These are phyloP conservation scores for Quercus engelmannii DNA, from an alignment of 306 rosid species.

Conservation along the genomic window DNA sequence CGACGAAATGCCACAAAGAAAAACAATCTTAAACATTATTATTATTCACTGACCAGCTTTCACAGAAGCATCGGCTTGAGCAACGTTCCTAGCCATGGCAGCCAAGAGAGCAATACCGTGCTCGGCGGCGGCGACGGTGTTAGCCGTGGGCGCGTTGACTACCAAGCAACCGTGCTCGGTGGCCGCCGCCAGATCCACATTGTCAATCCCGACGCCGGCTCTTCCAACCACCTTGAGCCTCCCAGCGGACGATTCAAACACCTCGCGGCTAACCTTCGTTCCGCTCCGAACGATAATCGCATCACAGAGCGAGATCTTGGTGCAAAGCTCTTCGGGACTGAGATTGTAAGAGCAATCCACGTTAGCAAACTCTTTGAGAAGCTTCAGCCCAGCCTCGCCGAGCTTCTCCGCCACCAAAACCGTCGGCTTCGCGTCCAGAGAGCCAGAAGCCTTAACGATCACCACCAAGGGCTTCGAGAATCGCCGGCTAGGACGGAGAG, in stretches of 20 bases:
- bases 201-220: slow-evolving; percentile 97
- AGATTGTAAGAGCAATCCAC: slow-evolving; percentile 88
- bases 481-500: slow-evolving; percentile 22
- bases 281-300: slow-evolving; percentile 95
- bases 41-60: slow-evolving; percentile 63
- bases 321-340: slow-evolving; percentile 83
- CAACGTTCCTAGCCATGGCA: slow-evolving; percentile 95
- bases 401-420: slow-evolving; percentile 94
- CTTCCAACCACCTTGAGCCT: slow-evolving; percentile 94
- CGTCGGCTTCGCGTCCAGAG: slow-evolving; percentile 78
- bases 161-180: slow-evolving; percentile 94
- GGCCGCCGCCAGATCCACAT: slow-evolving; percentile 99
- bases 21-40: neutral
- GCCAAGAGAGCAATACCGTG: slow-evolving; percentile 93
- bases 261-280: slow-evolving; percentile 88
- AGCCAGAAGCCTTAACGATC: slow-evolving; percentile 40
- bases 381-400: slow-evolving; percentile 71
- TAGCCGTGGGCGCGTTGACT: slow-evolving; percentile 95
- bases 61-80: slow-evolving; percentile 91
- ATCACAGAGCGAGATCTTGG: slow-evolving; percentile 98
- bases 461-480: slow-evolving; percentile 29
- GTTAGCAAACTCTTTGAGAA: slow-evolving; percentile 75
- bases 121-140: slow-evolving; percentile 95
- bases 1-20: slow-evolving; percentile 17
- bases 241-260: slow-evolving; percentile 86